phyloP scores from a whole-genome alignment of 305 asterid genomes.

The Plantago rigida region DNA sequence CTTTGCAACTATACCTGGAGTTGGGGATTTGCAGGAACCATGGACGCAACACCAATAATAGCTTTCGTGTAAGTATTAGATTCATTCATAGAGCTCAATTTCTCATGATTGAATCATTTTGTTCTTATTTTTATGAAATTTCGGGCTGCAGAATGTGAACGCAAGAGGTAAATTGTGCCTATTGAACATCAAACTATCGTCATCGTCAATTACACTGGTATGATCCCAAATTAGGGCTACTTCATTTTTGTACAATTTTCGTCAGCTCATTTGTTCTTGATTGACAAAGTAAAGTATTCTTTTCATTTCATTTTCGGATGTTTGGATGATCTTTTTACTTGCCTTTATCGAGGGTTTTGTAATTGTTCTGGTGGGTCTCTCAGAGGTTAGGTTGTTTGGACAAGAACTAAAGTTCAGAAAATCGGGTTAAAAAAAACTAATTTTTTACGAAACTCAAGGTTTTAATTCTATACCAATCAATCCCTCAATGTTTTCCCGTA shows the following conservation, averaged over 20 bases:
- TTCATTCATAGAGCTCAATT: not conserved
- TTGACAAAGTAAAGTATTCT: slow-evolving; percentile 7
- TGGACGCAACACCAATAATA: slow-evolving; percentile 30
- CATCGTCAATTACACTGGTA: slow-evolving; percentile 54
- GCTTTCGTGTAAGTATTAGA: slow-evolving; percentile 31
- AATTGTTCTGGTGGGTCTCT: not conserved
- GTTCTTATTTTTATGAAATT: slow-evolving; percentile 15
- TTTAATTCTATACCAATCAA: no score
- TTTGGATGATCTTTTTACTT: not conserved
- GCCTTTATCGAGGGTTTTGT: not conserved
- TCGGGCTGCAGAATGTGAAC: slow-evolving; percentile 39
- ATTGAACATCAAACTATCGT: slow-evolving; percentile 34
- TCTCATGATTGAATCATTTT: not conserved
- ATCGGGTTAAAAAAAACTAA: no score
- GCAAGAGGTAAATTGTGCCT: slow-evolving; percentile 36
- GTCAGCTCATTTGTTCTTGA: not conserved
- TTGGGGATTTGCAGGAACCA: slow-evolving; percentile 62
- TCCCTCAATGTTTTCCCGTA: no score
- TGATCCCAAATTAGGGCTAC: slow-evolving; percentile 19
- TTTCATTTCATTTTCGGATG: not conserved
- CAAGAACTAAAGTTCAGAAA: no score
- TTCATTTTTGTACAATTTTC: slow-evolving; percentile 17
- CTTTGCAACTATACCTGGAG: slow-evolving; percentile 65
- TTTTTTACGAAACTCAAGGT: no score
- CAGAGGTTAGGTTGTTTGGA: no score